A percentile compares a stretch with the other conserved stretches of the same genome.
These are phyloP conservation scores for Apiospora marii DNA, from an alignment of 2,329 filamentous ascomycete genomes.

Conservation along the genomic window DNA sequence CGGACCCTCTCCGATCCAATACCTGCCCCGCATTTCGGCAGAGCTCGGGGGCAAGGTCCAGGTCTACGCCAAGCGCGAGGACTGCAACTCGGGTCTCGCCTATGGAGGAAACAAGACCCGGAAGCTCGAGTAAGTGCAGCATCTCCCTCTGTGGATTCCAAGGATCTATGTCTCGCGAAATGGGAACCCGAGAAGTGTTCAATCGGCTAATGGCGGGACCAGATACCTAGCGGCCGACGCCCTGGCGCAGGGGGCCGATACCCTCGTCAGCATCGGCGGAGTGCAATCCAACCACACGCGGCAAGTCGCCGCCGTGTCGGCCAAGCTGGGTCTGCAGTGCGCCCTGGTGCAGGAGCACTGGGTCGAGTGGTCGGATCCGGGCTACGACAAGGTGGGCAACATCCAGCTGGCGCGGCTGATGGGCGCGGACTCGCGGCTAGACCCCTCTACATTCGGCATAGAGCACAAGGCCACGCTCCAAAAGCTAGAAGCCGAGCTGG, in stretches of 20 bases:
- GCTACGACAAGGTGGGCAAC: slow-evolving; percentile 73
- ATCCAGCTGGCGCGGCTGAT: slow-evolving; percentile 74
- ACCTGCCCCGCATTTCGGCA: slow-evolving; percentile 69
- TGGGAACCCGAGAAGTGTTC: too few relatives aligned
- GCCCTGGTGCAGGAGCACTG: slow-evolving; percentile 72
- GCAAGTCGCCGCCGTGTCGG: slow-evolving; percentile 69
- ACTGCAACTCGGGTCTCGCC: slow-evolving; percentile 72
- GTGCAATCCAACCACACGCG: slow-evolving; percentile 76
- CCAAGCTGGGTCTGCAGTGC: slow-evolving; percentile 62
- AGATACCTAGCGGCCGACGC: slow-evolving; percentile 73
- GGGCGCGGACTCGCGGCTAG: slow-evolving; percentile 69
- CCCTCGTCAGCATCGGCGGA: slow-evolving; percentile 72
- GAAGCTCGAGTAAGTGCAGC: slow-evolving; percentile 74
- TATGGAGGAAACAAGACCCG: slow-evolving; percentile 75
- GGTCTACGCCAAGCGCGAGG: slow-evolving; percentile 76
- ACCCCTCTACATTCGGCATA: slow-evolving; percentile 70
- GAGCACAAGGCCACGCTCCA: slow-evolving; percentile 70
- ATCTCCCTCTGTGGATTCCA: too few relatives aligned
- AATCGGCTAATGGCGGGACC: background rate
- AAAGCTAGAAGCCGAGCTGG: slow-evolving; percentile 61
- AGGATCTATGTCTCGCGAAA: too few relatives aligned
- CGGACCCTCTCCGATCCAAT: slow-evolving; percentile 73
- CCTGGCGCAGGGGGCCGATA: slow-evolving; percentile 62
- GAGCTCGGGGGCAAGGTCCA: slow-evolving; percentile 66
- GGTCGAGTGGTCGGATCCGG: slow-evolving; percentile 67